Conservation (phyloP, 1,284 basidiomycete species). For the Crucibulum cyathiforme region DNA sequence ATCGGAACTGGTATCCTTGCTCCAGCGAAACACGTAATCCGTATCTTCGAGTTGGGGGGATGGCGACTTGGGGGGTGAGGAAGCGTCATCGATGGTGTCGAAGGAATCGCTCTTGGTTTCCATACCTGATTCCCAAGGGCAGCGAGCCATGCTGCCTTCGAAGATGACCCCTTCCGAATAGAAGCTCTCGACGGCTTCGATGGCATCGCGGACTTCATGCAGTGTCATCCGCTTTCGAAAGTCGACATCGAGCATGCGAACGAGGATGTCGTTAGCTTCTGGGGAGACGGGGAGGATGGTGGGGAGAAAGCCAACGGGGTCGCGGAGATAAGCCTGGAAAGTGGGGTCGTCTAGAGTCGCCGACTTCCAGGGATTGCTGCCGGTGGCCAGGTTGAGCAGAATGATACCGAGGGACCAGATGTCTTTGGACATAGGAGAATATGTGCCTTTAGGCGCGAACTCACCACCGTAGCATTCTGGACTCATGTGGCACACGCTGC, state of each 20-base stretch:
- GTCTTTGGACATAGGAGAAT: slow-evolving; percentile 91
- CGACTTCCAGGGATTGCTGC: slow-evolving; percentile 97
- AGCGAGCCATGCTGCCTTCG: slow-evolving; percentile 83
- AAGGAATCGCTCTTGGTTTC: slow-evolving; percentile 66
- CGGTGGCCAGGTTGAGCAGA: slow-evolving; percentile 94
- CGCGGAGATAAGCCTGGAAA: slow-evolving; percentile 76
- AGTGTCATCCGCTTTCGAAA: slow-evolving; percentile 75
- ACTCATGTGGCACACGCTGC: slow-evolving; percentile 96
- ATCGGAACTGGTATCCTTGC: slow-evolving; percentile 67
- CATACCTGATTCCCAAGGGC: slow-evolving; percentile 79
- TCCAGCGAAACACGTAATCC: slow-evolving; percentile 59
- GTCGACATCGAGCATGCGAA: slow-evolving; percentile 75
- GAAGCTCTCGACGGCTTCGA: slow-evolving; percentile 72
- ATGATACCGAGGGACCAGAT: slow-evolving; percentile 98
- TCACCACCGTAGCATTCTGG: slow-evolving; percentile 94
- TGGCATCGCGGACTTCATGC: slow-evolving; percentile 71
- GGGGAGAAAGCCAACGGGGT: slow-evolving; percentile 69
- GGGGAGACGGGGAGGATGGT: slow-evolving; percentile 77
- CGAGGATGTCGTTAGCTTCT: slow-evolving; percentile 72
- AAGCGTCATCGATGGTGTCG: slow-evolving; percentile 37
- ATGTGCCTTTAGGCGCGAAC: slow-evolving; percentile 71
- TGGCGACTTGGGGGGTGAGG: slow-evolving; percentile 30
- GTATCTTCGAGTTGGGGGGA: slow-evolving; percentile 20
- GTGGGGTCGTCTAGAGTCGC: slow-evolving; percentile 82
- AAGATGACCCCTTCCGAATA: slow-evolving; percentile 78